Evolutionary conservation across 179 eudicot species (phyloP), one percentile per base, ranked within the genome.

Genomic region (Beta lomatogona): DNA sequence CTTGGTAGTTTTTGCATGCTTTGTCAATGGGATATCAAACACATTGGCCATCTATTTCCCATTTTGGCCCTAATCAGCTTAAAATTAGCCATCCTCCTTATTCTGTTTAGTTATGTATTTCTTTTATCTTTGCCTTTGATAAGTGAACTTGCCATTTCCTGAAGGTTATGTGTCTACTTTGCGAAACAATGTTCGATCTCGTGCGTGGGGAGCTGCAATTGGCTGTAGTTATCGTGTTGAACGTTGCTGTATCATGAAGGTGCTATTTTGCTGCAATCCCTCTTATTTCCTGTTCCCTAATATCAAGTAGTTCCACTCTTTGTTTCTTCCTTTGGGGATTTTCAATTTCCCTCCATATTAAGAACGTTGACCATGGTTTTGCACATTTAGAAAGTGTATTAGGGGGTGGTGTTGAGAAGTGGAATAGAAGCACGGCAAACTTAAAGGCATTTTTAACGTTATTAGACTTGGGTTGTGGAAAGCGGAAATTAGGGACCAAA

Each of bases 121-220:
- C 64, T 63, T 64, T 13, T 31, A 4, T 13, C 18, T 46, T 45
- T 25, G 45, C 70, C 59, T 54, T 78, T 19, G 22, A 28, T 9
- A 59, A 52, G 18, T 63, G 68, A 61, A 80, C n/a, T 82, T 82
- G 76, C 19, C 15, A 52, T 12, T 76, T 71, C 71, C 41, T 86
- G 82, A 79, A 96, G 99, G 97, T 82, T 96, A 94, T 79, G 89
- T 89, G 79, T 96, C 99, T 78, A 88, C 98, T 67, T 81, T 96
- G 87, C 86, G 99, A 80, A 96, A 96, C 84, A 96, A 94, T 82
- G 98, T 96, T 44, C 91, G 99, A n/a, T 96, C 99, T 59, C 99
- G 99, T 89, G 96, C 99, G n/a, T 96, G 99, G 99, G 98, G 99
- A 72, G 96, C 99, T 82, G 94, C 92, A 31, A 90, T 96, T 81